Evolutionary conservation across 495 filamentous ascomycete species (phyloP).

Genomic region (Penicillium alfredii): DNA sequence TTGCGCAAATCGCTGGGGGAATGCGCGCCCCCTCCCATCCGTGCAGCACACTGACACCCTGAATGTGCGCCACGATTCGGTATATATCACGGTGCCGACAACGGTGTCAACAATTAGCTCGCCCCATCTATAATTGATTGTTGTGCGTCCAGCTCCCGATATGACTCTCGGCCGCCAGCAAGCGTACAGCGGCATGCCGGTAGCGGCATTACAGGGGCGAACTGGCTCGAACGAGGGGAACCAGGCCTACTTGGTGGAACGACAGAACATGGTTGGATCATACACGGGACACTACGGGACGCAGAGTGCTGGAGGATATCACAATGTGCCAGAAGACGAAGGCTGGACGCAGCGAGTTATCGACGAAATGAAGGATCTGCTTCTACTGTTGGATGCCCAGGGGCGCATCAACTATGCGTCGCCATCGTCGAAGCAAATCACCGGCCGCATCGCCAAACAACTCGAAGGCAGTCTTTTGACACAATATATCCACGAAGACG

Average conservation of each 20-base stretch:
- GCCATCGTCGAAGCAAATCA: constrained; percentile 70
- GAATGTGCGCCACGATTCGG: too few species aligned
- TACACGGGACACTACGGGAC: constrained; percentile 45
- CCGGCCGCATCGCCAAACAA: constrained; percentile 65
- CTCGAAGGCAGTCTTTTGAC: constrained; percentile 67
- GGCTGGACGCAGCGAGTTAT: constrained; percentile 89
- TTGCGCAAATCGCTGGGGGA: too few species aligned
- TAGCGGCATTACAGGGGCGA: constrained; percentile 7
- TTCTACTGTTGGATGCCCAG: constrained; percentile 80
- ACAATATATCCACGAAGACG: constrained; percentile 83
- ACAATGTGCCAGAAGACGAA: constrained; percentile 74
- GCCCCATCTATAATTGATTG: too few species aligned
- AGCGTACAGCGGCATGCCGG: constrained; percentile 6
- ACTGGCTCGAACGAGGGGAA: constrained; percentile 10
- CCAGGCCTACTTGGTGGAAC: constrained; percentile 11
- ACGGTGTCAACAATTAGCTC: too few species aligned
- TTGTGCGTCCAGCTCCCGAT: too few species aligned
- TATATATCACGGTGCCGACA: too few species aligned
- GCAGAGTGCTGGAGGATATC: constrained; percentile 51
- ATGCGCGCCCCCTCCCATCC: too few species aligned
- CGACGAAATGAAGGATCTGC: constrained; percentile 82
- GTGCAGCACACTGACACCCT: too few species aligned
- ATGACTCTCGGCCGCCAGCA: constrained; percentile 17
- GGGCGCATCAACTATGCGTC: constrained; percentile 81
- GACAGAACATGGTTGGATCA: constrained; percentile 13